These are phyloP conservation scores for Colletotrichum limetticola DNA, from an alignment of 2,329 filamentous ascomycete genomes.

Conservation along the genomic window DNA sequence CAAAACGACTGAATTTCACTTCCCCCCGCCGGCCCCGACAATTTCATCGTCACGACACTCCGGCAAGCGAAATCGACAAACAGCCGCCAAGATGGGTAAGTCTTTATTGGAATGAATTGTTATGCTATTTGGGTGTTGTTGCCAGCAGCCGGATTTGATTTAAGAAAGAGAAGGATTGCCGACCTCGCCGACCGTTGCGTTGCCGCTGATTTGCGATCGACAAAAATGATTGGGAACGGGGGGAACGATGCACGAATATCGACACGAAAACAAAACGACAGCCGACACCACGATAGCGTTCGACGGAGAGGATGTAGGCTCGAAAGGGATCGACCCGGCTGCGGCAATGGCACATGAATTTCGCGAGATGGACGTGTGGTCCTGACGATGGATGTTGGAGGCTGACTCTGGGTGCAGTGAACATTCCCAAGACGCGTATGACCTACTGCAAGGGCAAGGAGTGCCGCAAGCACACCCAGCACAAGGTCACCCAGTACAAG, in stretches of 20 bases:
- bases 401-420: slow-evolving; percentile 73
- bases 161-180: neutral
- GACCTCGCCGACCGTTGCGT: neutral
- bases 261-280: neutral
- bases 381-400: slow-evolving; percentile 36
- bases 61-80: slow-evolving; percentile 37
- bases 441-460: slow-evolving; percentile 98
- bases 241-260: neutral
- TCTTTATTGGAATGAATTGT: slow-evolving; percentile 9
- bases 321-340: slow-evolving; percentile 13
- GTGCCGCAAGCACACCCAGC: slow-evolving; percentile 91
- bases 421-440: slow-evolving; percentile 97
- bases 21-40: slow-evolving; percentile 15
- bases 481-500: slow-evolving; percentile 98
- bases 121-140: slow-evolving; percentile 8
- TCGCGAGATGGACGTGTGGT: neutral
- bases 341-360: slow-evolving; percentile 12
- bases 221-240: slow-evolving; percentile 15
- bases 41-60: slow-evolving; percentile 37
- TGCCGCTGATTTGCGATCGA: slow-evolving; percentile 23
- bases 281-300: neutral
- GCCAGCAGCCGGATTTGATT: slow-evolving; percentile 17
- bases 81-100: slow-evolving; percentile 38
- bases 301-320: neutral
- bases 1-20: slow-evolving; percentile 26